phyloP scores from a whole-genome alignment of 2,329 filamentous ascomycete genomes.

The Aspergillus arachidicola region DNA sequence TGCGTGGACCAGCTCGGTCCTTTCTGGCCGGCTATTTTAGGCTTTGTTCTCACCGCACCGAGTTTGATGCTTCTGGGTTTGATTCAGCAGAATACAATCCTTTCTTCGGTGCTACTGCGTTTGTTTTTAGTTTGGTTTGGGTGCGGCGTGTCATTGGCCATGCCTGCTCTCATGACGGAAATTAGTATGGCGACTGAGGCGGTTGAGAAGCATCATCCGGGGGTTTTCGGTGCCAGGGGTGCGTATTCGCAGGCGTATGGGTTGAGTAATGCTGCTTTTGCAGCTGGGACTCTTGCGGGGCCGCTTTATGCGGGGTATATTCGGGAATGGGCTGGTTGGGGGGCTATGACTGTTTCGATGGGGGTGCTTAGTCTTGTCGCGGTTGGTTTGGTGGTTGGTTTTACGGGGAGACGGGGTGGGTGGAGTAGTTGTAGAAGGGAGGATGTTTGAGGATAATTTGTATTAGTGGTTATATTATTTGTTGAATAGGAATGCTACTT shows the following conservation, averaged over 20 bases:
- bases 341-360: conserved; percentile 52
- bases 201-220: conserved; percentile 41
- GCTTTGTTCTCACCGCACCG: conserved; percentile 10
- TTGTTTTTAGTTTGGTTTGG: conserved; percentile 14
- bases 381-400: conserved; percentile 7
- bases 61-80: conserved; percentile 14
- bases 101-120: conserved; percentile 7
- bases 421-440: not conserved
- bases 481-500: too few species aligned
- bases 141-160: conserved; percentile 49
- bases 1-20: conserved; percentile 14
- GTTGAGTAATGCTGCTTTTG: conserved; percentile 55
- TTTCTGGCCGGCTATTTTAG: conserved; percentile 9
- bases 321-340: conserved; percentile 48
- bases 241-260: conserved; percentile 61
- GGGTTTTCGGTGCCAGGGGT: conserved; percentile 32
- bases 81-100: not conserved
- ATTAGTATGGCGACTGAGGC: conserved; percentile 49
- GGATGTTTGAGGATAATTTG: not conserved
- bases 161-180: conserved; percentile 59
- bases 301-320: conserved; percentile 55
- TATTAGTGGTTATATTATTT: not conserved
- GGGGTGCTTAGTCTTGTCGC: conserved; percentile 26
- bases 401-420: not conserved
- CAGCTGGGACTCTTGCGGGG: conserved; percentile 53